Conservation (phyloP, 1,284 basidiomycete species). For the Xerocomus minutiporus region DNA sequence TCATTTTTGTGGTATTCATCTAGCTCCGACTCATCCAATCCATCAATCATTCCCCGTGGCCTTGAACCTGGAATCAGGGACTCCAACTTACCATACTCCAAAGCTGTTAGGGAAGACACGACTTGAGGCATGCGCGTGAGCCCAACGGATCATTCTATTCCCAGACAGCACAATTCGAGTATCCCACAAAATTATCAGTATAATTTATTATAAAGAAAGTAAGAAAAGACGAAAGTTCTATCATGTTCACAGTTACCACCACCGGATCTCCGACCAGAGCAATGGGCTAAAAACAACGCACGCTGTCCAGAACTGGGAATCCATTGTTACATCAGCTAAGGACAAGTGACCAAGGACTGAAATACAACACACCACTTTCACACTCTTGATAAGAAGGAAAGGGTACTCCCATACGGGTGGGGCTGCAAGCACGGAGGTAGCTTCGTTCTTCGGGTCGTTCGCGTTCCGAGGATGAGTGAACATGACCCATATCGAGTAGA, state of each 20-base stretch:
- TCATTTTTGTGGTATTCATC: no score
- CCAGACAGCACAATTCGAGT: no score
- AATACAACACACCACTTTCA: constrained; percentile 36
- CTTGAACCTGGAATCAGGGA: no score
- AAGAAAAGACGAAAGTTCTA: neutral
- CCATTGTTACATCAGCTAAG: constrained; percentile 7
- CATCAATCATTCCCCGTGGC: no score
- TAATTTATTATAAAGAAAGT: constrained; percentile 13
- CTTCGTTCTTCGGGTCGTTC: constrained; percentile 1
- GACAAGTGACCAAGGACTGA: constrained; percentile 1
- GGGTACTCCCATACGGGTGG: constrained; percentile 44
- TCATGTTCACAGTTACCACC: constrained; percentile 36
- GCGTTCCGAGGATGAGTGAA: constrained; percentile 63
- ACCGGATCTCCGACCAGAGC: constrained; percentile 77
- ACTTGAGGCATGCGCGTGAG: no score
- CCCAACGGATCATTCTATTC: no score
- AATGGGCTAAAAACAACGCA: constrained; percentile 82
- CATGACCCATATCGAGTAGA: constrained; percentile 88
- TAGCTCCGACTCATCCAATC: no score
- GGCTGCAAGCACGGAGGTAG: constrained; percentile 15
- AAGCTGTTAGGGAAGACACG: no score
- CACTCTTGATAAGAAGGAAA: constrained; percentile 37
- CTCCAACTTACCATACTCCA: no score
- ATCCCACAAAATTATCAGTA: neutral
- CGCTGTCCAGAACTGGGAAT: constrained; percentile 76